Percentiles rank a stretch among this genome's conserved stretches.
These are phyloP conservation scores for Hortaea sp. DNA, from an alignment of 2,329 filamentous ascomycete species.

Conservation along the genomic window DNA sequence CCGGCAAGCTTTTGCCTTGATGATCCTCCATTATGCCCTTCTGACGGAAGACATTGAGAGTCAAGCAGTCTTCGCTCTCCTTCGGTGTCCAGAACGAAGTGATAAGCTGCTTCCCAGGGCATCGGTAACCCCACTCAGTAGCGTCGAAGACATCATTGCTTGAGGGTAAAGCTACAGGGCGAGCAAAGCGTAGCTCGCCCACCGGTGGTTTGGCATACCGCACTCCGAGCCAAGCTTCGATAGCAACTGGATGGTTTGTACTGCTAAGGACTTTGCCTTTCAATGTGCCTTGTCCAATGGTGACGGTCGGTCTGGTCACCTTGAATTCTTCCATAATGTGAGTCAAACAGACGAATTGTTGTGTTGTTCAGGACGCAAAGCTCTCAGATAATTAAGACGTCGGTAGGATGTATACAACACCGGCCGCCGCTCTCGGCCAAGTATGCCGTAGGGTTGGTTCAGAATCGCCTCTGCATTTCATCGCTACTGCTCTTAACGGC, in stretches of 20 bases:
- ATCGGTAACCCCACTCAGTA: conserved; percentile 15
- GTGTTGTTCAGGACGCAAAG: no score
- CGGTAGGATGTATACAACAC: no score
- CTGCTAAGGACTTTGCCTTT: conserved; percentile 12
- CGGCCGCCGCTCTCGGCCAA: no score
- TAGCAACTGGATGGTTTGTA: conserved; percentile 11
- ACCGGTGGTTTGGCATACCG: conserved; percentile 47
- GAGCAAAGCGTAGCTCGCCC: conserved; percentile 44
- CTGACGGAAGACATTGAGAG: conserved; percentile 44
- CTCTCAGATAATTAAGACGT: no score
- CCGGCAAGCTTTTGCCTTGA: conserved; percentile 34
- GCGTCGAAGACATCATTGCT: conserved; percentile 26
- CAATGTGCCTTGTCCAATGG: conserved; percentile 12
- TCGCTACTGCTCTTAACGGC: no score
- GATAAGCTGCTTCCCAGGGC: conserved; percentile 19
- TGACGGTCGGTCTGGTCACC: not conserved
- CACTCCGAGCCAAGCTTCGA: conserved; percentile 32
- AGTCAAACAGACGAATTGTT: no score
- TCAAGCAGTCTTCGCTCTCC: conserved; percentile 46
- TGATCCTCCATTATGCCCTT: conserved; percentile 10
- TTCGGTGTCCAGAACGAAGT: conserved; percentile 6
- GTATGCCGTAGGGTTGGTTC: no score
- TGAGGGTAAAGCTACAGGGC: conserved; percentile 32
- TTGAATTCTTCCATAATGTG: no score
- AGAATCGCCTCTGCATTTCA: no score